Conservation (phyloP, 2,329 filamentous ascomycete species). For the Phoma herbarum region DNA sequence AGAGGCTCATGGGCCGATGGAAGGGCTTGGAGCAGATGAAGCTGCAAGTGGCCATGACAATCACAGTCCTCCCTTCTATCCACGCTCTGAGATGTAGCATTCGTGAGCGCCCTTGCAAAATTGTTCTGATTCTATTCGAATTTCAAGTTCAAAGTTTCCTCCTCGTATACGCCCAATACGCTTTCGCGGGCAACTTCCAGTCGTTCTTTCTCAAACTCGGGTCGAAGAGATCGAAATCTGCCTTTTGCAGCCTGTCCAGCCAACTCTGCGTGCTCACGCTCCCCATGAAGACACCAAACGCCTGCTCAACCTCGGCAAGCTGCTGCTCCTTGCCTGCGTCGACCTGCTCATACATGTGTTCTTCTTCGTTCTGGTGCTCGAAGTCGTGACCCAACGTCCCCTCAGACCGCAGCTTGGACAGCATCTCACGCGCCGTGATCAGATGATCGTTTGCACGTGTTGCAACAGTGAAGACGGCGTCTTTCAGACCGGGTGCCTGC, state of each 20-base stretch:
- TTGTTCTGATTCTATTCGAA: too few relatives aligned
- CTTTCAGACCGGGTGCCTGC: slow-evolving; percentile 79
- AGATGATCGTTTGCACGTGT: slow-evolving; percentile 95
- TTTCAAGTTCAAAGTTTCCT: slow-evolving; percentile 53
- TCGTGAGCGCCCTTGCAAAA: too few relatives aligned
- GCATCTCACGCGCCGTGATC: slow-evolving; percentile 91
- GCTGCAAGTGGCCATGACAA: too few relatives aligned
- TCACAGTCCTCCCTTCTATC: too few relatives aligned
- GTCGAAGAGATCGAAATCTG: slow-evolving; percentile 84
- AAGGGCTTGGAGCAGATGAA: too few relatives aligned
- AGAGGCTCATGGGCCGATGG: too few relatives aligned
- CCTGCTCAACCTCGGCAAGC: slow-evolving; percentile 66
- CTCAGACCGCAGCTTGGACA: slow-evolving; percentile 78
- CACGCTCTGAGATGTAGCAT: too few relatives aligned
- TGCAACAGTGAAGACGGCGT: slow-evolving; percentile 90
- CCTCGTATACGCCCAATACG: slow-evolving; percentile 68
- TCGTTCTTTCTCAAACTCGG: slow-evolving; percentile 69
- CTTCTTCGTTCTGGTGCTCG: slow-evolving; percentile 83
- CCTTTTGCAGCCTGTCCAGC: slow-evolving; percentile 77
- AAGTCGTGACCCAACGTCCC: slow-evolving; percentile 83
- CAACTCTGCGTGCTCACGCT: slow-evolving; percentile 81
- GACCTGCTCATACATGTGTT: slow-evolving; percentile 62
- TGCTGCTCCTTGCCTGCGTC: slow-evolving; percentile 50
- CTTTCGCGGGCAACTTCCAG: slow-evolving; percentile 88
- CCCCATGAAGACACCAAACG: slow-evolving; percentile 83